Percentiles rank a stretch among this genome's conserved stretches.
Conservation (phyloP, 345 rosid species). For the Salix purpurea region DNA sequence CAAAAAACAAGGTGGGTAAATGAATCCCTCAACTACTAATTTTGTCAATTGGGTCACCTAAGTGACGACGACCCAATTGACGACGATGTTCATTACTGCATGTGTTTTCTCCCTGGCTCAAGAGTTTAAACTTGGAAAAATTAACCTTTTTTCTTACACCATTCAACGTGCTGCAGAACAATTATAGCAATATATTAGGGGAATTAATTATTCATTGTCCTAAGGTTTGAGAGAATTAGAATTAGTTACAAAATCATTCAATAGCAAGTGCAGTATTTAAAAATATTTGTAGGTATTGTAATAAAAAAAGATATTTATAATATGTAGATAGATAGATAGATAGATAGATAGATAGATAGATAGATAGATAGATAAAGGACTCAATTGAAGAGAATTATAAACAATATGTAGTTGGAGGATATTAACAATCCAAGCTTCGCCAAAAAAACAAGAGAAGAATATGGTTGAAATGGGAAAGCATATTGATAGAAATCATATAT, state of each 20-base stretch:
- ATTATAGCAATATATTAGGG: not conserved
- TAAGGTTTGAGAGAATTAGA: not conserved
- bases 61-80: not conserved
- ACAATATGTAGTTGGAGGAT: not conserved
- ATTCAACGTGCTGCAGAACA: not conserved
- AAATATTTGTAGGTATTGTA: not conserved
- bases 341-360: too few species aligned
- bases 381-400: not conserved
- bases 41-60: not conserved
- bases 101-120: not conserved
- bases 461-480: too few species aligned
- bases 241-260: not conserved
- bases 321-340: too few species aligned
- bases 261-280: not conserved
- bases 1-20: not conserved
- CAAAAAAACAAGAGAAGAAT: too few species aligned
- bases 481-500: too few species aligned
- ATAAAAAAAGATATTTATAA: too few species aligned
- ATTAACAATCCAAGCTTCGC: not conserved
- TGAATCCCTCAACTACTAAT: not conserved
- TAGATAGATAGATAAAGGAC: not conserved
- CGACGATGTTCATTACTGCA: not conserved
- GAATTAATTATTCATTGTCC: not conserved
- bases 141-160: not conserved
- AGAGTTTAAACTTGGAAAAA: not conserved